Percentiles rank a stretch among this genome's conserved stretches.
phyloP scores from a whole-genome alignment of 139 green algal species.

The Volvox reticuliferus region DNA sequence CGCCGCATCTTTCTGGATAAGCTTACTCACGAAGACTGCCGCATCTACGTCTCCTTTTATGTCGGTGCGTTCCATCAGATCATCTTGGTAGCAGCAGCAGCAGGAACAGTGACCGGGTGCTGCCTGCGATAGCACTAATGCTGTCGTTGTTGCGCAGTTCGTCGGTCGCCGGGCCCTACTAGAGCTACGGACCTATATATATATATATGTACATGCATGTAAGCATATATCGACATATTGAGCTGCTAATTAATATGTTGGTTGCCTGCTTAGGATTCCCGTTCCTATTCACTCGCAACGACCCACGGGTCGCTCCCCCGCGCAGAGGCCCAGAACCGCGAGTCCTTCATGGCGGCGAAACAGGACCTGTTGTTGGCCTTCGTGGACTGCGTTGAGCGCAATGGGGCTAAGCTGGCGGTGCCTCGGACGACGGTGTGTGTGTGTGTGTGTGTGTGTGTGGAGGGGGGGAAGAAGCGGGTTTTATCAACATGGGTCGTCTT shows the following conservation, averaged over 20 bases:
- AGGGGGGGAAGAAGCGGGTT: no score
- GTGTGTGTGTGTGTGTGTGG: background rate
- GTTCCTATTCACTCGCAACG: no score
- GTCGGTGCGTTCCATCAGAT: conserved; percentile 13
- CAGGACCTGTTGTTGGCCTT: conserved; percentile 88
- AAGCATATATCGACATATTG: no score
- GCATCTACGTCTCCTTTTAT: conserved; percentile 71
- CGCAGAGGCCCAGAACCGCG: conserved; percentile 71
- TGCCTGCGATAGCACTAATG: no score
- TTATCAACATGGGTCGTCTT: no score
- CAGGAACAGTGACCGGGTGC: background rate
- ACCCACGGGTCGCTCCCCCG: background rate
- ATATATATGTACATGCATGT: no score
- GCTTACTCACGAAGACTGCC: conserved; percentile 76
- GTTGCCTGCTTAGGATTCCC: no score
- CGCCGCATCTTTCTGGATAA: conserved; percentile 92
- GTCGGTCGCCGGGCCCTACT: no score
- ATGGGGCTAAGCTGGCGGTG: conserved; percentile 81
- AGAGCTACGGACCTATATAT: no score
- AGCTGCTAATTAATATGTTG: no score
- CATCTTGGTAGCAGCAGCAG: background rate
- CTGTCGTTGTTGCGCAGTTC: no score
- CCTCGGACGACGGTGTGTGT: conserved; percentile 50
- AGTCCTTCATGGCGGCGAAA: conserved; percentile 91
- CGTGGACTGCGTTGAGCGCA: conserved; percentile 86